phyloP scores from a whole-genome alignment of 805 yeast species.

The Metschnikowia henanensis region DNA sequence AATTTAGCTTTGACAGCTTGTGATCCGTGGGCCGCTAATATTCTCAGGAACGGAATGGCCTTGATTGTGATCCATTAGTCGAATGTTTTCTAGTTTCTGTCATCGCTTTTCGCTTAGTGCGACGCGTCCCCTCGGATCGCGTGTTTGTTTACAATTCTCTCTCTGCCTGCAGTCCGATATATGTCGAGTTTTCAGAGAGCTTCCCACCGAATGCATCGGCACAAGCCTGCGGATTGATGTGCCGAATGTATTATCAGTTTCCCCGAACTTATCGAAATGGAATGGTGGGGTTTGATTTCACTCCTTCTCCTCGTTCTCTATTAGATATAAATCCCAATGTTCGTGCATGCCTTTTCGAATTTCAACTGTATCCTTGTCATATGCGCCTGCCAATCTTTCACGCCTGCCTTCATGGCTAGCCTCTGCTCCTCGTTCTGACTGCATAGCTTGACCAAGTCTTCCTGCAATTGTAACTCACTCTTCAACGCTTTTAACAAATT shows the following conservation, averaged over 20 bases:
- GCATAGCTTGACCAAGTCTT: conserved; percentile 10
- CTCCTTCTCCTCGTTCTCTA: not conserved
- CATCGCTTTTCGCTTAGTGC: not conserved
- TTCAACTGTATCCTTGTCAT: conserved; percentile 5
- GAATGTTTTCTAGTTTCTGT: too few species aligned
- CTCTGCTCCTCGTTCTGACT: not conserved
- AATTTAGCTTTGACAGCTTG: too few species aligned
- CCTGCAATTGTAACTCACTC: conserved; percentile 5
- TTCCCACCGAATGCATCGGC: too few species aligned
- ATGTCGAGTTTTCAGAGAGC: too few species aligned
- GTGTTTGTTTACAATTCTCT: not conserved
- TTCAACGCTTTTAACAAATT: conserved; percentile 8
- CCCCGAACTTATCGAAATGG: too few species aligned
- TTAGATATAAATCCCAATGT: conserved; percentile 8
- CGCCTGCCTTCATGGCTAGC: conserved; percentile 8
- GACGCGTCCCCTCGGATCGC: not conserved
- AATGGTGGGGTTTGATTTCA: too few species aligned
- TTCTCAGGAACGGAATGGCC: too few species aligned
- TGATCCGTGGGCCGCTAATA: too few species aligned
- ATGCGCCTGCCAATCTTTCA: conserved; percentile 23
- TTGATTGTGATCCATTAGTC: too few species aligned
- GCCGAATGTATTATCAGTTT: too few species aligned
- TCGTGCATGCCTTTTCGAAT: conserved; percentile 5
- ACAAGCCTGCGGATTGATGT: too few species aligned
- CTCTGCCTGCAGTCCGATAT: not conserved